Conservation (phyloP, 129 eudicot species). For the Oenanthe sinensis region DNA sequence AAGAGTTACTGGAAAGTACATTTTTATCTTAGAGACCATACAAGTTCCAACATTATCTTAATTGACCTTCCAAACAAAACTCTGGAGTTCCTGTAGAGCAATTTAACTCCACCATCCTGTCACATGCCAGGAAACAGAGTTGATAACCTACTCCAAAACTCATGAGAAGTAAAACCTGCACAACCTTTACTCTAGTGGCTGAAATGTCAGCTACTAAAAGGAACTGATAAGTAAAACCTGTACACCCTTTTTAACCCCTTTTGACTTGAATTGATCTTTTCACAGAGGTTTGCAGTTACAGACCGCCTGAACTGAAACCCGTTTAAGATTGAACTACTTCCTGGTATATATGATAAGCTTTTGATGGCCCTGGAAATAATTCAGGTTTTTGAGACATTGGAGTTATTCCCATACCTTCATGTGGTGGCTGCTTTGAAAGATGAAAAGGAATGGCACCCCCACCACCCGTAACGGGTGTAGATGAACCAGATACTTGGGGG, state of each 20-base stretch:
- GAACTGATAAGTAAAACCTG: background rate
- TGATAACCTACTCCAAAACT: background rate
- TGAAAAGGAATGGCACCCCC: conserved; percentile 31
- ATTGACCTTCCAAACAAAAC: background rate
- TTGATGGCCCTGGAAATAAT: conserved; percentile 33
- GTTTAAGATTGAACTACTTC: conserved; percentile 31
- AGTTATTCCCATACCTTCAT: conserved; percentile 17
- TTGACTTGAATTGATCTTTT: conserved; percentile 41
- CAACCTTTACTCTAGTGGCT: conserved; percentile 22
- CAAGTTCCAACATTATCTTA: too few relatives aligned
- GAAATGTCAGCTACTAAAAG: conserved; percentile 14
- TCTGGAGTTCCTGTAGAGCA: background rate
- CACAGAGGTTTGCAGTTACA: conserved; percentile 22
- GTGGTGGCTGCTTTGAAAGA: conserved; percentile 23
- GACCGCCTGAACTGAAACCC: conserved; percentile 23
- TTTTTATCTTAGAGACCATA: too few relatives aligned
- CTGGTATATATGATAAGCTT: conserved; percentile 30
- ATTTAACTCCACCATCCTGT: background rate
- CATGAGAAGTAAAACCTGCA: conserved; percentile 19
- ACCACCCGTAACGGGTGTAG: conserved; percentile 42
- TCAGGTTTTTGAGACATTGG: conserved; percentile 37
- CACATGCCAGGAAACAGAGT: background rate
- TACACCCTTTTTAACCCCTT: conserved; percentile 3
- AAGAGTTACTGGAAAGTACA: background rate
- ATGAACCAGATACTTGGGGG: conserved; percentile 43